Evolutionary conservation across 805 yeast genomes (phyloP).

Genomic region (Metschnikowia corniflorae): DNA sequence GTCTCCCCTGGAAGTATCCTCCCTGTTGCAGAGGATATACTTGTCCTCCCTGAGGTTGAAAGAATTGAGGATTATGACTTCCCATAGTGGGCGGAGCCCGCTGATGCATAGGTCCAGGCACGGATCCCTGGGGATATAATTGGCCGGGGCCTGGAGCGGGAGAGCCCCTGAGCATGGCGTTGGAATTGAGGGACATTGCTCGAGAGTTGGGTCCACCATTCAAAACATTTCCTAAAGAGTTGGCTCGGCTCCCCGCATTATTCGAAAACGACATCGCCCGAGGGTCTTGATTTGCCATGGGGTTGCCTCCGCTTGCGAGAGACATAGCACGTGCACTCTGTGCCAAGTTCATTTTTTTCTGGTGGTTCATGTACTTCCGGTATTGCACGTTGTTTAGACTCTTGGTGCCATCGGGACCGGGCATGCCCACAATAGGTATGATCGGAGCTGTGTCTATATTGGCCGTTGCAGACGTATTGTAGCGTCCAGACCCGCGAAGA

Average conservation of each 20-base stretch:
- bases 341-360: conserved; percentile 54
- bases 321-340: conserved; percentile 46
- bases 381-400: conserved; percentile 54
- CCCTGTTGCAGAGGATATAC: too few species aligned
- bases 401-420: conserved; percentile 20
- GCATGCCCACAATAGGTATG: conserved; percentile 61
- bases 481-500: conserved; percentile 57
- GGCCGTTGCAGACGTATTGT: conserved; percentile 40
- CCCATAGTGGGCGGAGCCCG: conserved; percentile 1
- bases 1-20: too few species aligned
- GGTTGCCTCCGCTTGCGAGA: conserved; percentile 34
- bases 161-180: conserved; percentile 14
- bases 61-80: conserved; percentile 2
- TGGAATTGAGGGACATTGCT: conserved; percentile 41
- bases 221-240: conserved; percentile 17
- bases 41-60: background rate
- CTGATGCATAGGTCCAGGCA: conserved; percentile 1
- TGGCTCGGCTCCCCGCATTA: conserved; percentile 21
- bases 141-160: conserved; percentile 1
- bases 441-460: conserved; percentile 63
- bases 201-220: conserved; percentile 18
- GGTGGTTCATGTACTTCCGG: conserved; percentile 65
- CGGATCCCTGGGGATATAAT: conserved; percentile 1
- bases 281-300: conserved; percentile 25
- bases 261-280: conserved; percentile 30